Evolutionary conservation across 176 grass and related monocot genomes (phyloP).

Genomic region (Raddia distichophylla): DNA sequence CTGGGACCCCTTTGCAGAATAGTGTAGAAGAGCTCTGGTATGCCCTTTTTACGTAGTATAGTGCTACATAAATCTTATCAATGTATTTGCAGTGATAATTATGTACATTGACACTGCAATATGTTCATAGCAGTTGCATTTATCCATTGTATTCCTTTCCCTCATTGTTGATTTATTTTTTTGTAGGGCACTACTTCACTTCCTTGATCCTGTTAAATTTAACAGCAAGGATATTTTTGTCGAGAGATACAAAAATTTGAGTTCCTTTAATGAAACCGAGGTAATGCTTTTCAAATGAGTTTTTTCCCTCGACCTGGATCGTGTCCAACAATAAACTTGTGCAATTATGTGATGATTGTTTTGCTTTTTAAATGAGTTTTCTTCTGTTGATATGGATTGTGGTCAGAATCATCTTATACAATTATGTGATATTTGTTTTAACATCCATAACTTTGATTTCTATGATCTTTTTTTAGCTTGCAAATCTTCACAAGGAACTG

Average conservation of each 20-base stretch:
- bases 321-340: conserved; percentile 9
- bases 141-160: conserved; percentile 3
- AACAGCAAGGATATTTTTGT: conserved; percentile 97
- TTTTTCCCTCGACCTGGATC: not conserved
- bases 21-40: conserved; percentile 99
- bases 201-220: conserved; percentile 93
- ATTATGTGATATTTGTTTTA: conserved; percentile 18
- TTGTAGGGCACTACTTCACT: conserved; percentile 94
- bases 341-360: conserved; percentile 19
- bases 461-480: conserved; percentile 64
- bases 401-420: conserved; percentile 15
- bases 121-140: conserved; percentile 22
- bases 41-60: conserved; percentile 22
- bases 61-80: conserved; percentile 2
- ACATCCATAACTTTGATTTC: conserved; percentile 33
- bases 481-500: conserved; percentile 96
- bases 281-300: conserved; percentile 38
- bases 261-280: conserved; percentile 93
- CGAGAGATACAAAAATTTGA: conserved; percentile 98
- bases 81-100: conserved; percentile 2
- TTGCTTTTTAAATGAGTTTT: not conserved
- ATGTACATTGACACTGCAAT: conserved; percentile 20
- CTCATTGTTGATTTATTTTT: not conserved
- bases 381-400: not conserved
- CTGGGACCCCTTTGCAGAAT: conserved; percentile 98